These are phyloP conservation scores for Candida neerlandica DNA, from an alignment of 1,139 yeast species.

Conservation along the genomic window DNA sequence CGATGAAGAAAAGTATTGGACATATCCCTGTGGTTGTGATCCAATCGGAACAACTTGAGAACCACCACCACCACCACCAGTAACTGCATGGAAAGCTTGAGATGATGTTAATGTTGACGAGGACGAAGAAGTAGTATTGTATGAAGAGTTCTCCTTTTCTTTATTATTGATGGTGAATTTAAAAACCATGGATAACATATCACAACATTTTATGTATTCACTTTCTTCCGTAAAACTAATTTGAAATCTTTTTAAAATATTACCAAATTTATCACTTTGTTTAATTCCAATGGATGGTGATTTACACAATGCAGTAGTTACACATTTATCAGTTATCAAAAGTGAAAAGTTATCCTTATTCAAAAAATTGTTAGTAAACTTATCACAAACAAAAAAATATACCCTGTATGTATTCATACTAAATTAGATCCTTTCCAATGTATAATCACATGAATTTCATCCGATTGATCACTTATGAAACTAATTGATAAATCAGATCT, in stretches of 20 bases:
- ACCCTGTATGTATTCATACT: conserved; percentile 18
- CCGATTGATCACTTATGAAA: conserved; percentile 15
- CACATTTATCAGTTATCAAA: conserved; percentile 15
- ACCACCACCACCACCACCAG: no score
- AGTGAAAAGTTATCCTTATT: conserved; percentile 20
- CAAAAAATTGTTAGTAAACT: not conserved
- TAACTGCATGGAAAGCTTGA: not conserved
- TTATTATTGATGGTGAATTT: conserved; percentile 6
- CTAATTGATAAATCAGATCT: conserved; percentile 26
- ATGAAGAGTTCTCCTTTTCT: not conserved
- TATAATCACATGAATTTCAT: conserved; percentile 16
- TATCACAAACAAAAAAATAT: not conserved
- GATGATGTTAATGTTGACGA: not conserved
- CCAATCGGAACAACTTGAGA: not conserved
- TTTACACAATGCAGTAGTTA: conserved; percentile 23
- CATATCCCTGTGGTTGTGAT: not conserved
- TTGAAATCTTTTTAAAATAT: conserved; percentile 23
- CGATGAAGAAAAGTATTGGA: not conserved
- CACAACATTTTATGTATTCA: conserved; percentile 17
- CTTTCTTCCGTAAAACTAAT: conserved; percentile 18
- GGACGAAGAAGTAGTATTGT: not conserved
- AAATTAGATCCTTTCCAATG: conserved; percentile 26
- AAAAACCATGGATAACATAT: conserved; percentile 8
- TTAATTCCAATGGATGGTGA: conserved; percentile 30
- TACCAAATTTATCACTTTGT: conserved; percentile 22